A percentile compares a stretch with the other conserved stretches of the same genome.
Evolutionary conservation across 2,329 filamentous ascomycete genomes (phyloP).

Genomic region (Akanthomyces muscarius): DNA sequence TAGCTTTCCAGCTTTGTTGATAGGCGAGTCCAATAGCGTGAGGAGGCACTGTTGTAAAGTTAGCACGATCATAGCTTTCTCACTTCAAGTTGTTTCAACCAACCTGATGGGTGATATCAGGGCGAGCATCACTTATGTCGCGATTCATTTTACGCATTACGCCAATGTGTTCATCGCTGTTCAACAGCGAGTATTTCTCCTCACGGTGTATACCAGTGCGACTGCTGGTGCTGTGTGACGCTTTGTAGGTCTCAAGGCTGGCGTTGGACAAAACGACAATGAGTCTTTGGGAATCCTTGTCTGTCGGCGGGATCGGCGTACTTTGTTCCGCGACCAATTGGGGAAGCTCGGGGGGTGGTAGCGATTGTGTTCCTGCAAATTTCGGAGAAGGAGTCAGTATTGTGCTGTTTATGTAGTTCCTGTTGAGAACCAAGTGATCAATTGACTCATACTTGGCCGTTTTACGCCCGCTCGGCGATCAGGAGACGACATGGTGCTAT

Average conservation of each 20-base stretch:
- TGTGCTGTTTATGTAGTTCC: background rate
- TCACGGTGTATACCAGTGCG: slow-evolving; percentile 66
- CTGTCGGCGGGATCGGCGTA: slow-evolving; percentile 72
- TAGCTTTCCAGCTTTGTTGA: slow-evolving; percentile 96
- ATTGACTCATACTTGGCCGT: slow-evolving; percentile 37
- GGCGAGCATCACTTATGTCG: slow-evolving; percentile 95
- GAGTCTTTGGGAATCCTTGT: slow-evolving; percentile 86
- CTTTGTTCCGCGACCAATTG: slow-evolving; percentile 93
- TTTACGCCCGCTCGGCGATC: slow-evolving; percentile 40
- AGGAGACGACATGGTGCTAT: slow-evolving; percentile 35
- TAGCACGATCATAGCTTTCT: background rate
- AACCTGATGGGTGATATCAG: slow-evolving; percentile 98
- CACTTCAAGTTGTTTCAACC: slow-evolving; percentile 26
- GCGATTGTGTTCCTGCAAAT: slow-evolving; percentile 78
- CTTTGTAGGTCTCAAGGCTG: slow-evolving; percentile 95
- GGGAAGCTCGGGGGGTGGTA: slow-evolving; percentile 85
- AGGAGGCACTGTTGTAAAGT: slow-evolving; percentile 71
- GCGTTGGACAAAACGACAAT: slow-evolving; percentile 97
- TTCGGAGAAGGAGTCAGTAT: slow-evolving; percentile 6
- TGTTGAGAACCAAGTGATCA: background rate
- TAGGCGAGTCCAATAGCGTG: slow-evolving; percentile 92
- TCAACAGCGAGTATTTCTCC: slow-evolving; percentile 95
- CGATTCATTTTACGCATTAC: slow-evolving; percentile 99
- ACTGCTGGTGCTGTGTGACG: slow-evolving; percentile 66
- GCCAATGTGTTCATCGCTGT: slow-evolving; percentile 98